Evolutionary conservation across 306 rosid genomes (phyloP).

Genomic region (Sicyos edulis): DNA sequence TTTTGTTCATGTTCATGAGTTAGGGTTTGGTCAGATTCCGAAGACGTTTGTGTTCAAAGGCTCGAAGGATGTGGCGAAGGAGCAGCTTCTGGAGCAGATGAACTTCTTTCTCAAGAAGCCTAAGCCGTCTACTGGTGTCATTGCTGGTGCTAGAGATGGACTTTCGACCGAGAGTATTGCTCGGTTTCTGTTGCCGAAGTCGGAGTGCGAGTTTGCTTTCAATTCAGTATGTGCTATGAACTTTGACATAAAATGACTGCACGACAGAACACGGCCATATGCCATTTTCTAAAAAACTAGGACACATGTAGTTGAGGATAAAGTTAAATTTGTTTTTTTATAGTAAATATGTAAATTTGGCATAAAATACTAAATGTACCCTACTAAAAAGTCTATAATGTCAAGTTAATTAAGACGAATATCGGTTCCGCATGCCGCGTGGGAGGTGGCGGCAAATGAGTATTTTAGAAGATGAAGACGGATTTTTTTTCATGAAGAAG

Average conservation of each 20-base stretch:
- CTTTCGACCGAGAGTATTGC: constrained; percentile 66
- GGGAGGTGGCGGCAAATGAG: no score
- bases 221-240: constrained; percentile 46
- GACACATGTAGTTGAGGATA: no score
- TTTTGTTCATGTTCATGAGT: constrained; percentile 73
- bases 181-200: constrained; percentile 68
- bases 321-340: no score
- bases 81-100: constrained; percentile 85
- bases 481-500: no score
- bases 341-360: no score
- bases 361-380: no score
- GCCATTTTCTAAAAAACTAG: no score
- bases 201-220: constrained; percentile 74
- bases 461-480: no score
- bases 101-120: constrained; percentile 70
- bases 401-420: no score
- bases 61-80: constrained; percentile 65
- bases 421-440: no score
- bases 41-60: constrained; percentile 79
- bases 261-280: no score
- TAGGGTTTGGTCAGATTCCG: constrained; percentile 65
- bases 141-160: constrained; percentile 93
- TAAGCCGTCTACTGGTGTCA: constrained; percentile 62
- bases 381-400: no score
- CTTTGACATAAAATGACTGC: neutral